A percentile compares a stretch with the other conserved stretches of the same genome.
Conservation (phyloP, 768 basidiomycete genomes). For the Paxillus rubicundulus region DNA sequence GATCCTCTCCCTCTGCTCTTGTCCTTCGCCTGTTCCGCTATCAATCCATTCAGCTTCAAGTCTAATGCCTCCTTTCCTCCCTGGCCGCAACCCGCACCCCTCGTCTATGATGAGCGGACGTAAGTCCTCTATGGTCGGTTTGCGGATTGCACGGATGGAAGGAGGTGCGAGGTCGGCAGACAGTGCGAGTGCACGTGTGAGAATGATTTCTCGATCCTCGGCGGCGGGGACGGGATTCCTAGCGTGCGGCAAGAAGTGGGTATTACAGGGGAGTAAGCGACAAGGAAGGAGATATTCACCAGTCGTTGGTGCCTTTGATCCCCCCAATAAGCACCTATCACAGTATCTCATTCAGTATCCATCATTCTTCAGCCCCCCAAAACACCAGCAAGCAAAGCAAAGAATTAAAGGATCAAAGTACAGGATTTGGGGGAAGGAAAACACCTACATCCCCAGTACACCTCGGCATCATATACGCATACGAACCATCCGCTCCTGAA, state of each 20-base stretch:
- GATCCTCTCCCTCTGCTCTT: slow-evolving; percentile 26
- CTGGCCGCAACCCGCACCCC: slow-evolving; percentile 66
- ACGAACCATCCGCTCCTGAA: slow-evolving; percentile 30
- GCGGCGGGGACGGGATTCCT: slow-evolving; percentile 67
- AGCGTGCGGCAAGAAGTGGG: neutral
- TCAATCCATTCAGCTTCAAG: slow-evolving; percentile 48
- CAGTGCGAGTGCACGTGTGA: slow-evolving; percentile 48
- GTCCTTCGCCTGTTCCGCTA: slow-evolving; percentile 1
- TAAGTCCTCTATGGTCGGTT: slow-evolving; percentile 50
- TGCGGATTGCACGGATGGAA: slow-evolving; percentile 43
- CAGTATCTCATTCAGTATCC: neutral
- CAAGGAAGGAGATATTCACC: slow-evolving; percentile 35
- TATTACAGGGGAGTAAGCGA: too few species aligned
- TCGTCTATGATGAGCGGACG: slow-evolving; percentile 47
- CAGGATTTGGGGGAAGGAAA: neutral
- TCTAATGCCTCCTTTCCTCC: slow-evolving; percentile 64
- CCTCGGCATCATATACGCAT: slow-evolving; percentile 37
- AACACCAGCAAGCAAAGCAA: neutral
- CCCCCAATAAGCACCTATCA: slow-evolving; percentile 58
- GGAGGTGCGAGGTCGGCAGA: slow-evolving; percentile 60
- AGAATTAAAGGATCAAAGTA: too few species aligned
- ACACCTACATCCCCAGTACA: slow-evolving; percentile 40
- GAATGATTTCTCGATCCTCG: slow-evolving; percentile 59
- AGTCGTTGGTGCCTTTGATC: slow-evolving; percentile 56
- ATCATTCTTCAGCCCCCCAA: neutral